These are phyloP conservation scores for Rhododendron williamsianum DNA, from an alignment of 148 eudicot genomes.

Conservation along the genomic window DNA sequence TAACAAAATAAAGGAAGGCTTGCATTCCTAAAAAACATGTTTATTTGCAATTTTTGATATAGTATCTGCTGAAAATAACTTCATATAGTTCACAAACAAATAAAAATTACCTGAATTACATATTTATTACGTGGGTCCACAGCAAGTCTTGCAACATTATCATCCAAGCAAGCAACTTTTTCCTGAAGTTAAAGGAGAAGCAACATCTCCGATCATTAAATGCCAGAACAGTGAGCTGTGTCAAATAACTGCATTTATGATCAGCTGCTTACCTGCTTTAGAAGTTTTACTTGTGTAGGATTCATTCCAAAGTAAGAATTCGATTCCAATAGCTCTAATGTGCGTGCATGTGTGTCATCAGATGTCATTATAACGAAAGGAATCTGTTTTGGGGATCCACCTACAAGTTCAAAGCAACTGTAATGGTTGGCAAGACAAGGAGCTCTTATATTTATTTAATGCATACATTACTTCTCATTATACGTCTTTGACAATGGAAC, in stretches of 20 bases:
- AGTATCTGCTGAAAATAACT: not conserved
- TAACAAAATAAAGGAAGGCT: not conserved
- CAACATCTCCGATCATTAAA: not conserved
- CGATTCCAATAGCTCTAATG: slow-evolving; percentile 57
- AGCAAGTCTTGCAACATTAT: slow-evolving; percentile 94
- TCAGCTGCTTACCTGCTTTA: slow-evolving; percentile 66
- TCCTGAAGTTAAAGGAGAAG: slow-evolving; percentile 42
- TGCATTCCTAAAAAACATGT: not conserved
- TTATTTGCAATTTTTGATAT: not conserved
- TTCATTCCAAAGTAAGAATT: slow-evolving; percentile 93
- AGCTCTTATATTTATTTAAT: not conserved
- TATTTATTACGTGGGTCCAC: slow-evolving; percentile 70
- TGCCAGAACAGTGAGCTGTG: not conserved
- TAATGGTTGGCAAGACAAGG: not conserved
- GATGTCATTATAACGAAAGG: slow-evolving; percentile 97
- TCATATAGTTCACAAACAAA: not conserved
- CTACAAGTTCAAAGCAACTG: slow-evolving; percentile 34
- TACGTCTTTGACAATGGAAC: not conserved
- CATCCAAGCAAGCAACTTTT: slow-evolving; percentile 98
- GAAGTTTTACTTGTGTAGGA: slow-evolving; percentile 71
- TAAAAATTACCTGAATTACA: slow-evolving; percentile 62
- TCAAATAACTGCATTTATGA: not conserved
- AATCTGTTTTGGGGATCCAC: slow-evolving; percentile 53
- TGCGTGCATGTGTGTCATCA: slow-evolving; percentile 86
- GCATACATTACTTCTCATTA: not conserved